These are phyloP conservation scores for Pythium pyrilobum DNA, from an alignment of 352 stramenopile genomes.

Conservation along the genomic window DNA sequence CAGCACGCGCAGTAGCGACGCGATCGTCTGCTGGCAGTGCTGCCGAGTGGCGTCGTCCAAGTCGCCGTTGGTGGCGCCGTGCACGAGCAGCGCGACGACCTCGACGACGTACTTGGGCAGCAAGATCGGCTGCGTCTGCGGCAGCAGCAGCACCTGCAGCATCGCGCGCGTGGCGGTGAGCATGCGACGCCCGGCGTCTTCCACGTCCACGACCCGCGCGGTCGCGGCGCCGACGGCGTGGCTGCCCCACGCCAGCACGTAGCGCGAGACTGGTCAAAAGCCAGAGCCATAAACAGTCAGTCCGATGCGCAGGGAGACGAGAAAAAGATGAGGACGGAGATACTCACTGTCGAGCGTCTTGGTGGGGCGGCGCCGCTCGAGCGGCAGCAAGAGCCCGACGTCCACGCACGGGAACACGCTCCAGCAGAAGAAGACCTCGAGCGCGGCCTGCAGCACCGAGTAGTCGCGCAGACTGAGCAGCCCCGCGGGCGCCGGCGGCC, in stretches of 20 bases:
- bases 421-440: slow-evolving; percentile 78
- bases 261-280: slow-evolving; percentile 34
- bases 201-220: background rate
- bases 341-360: slow-evolving; percentile 72
- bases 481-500: slow-evolving; percentile 43
- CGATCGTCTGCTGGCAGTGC: slow-evolving; percentile 32
- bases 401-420: slow-evolving; percentile 46
- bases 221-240: background rate
- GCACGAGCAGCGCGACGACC: slow-evolving; percentile 63
- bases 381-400: slow-evolving; percentile 40
- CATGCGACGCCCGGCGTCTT: slow-evolving; percentile 21
- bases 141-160: slow-evolving; percentile 55
- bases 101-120: slow-evolving; percentile 78
- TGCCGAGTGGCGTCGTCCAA: slow-evolving; percentile 13
- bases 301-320: background rate
- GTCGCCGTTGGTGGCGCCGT: slow-evolving; percentile 22
- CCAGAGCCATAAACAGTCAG: background rate
- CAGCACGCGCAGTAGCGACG: slow-evolving; percentile 43
- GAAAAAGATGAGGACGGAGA: background rate
- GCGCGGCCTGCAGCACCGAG: slow-evolving; percentile 69
- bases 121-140: slow-evolving; percentile 73
- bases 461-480: slow-evolving; percentile 83
- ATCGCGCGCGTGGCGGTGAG: slow-evolving; percentile 39
- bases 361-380: slow-evolving; percentile 66
- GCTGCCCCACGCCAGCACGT: slow-evolving; percentile 43